phyloP scores from a whole-genome alignment of 495 filamentous ascomycete genomes.

The Terfezia boudieri region DNA sequence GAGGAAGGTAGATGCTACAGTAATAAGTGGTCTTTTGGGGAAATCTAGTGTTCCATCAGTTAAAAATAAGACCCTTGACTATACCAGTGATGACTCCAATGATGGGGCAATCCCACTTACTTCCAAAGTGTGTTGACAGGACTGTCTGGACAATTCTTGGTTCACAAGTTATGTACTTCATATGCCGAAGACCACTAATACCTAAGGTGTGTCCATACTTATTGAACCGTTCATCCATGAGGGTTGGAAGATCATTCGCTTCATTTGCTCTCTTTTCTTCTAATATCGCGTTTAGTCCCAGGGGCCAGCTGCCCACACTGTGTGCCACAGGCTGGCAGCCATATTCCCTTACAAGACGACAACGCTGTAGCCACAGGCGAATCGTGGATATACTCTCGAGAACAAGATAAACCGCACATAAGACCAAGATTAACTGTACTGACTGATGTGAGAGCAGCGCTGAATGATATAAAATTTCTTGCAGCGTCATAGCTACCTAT shows the following conservation, averaged over 20 bases:
- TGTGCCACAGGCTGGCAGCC: neutral
- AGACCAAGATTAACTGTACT: too few species aligned
- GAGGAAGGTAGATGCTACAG: too few species aligned
- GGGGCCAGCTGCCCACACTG: neutral
- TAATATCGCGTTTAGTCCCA: neutral
- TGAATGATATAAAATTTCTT: too few species aligned
- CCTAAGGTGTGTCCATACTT: neutral
- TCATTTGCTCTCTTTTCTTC: neutral
- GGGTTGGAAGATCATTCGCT: neutral
- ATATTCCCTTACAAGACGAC: neutral
- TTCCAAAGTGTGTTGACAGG: neutral
- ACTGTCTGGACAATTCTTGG: neutral
- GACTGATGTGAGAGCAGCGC: too few species aligned
- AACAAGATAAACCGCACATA: too few species aligned
- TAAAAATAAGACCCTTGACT: too few species aligned
- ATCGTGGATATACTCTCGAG: neutral
- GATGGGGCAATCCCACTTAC: neutral
- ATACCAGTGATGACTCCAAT: too few species aligned
- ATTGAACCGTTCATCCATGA: neutral
- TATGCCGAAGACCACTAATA: neutral
- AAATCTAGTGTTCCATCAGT: too few species aligned
- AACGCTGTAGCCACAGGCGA: neutral
- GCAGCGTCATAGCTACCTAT: too few species aligned
- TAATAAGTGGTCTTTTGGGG: too few species aligned
- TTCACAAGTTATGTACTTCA: neutral